These are phyloP conservation scores for Gomphus bonarii DNA, from an alignment of 1,284 basidiomycete genomes.

Conservation along the genomic window DNA sequence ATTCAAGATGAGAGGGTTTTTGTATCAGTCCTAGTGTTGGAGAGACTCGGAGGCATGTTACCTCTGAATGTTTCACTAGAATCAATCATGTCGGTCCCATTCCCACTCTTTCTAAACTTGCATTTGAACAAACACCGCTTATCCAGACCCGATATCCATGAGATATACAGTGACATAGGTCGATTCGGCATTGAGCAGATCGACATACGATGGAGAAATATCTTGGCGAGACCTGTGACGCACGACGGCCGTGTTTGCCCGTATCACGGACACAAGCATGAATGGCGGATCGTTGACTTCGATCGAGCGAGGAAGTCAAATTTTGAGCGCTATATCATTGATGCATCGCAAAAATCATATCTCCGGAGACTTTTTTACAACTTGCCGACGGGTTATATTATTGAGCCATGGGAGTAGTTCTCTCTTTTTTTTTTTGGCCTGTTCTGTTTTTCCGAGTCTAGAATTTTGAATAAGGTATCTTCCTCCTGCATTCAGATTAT, in stretches of 20 bases:
- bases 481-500: too few relatives aligned
- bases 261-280: neutral
- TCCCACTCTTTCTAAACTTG: neutral
- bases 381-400: neutral
- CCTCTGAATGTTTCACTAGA: neutral
- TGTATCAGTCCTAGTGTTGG: neutral
- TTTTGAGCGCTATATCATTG: neutral
- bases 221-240: neutral
- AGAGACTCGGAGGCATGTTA: neutral
- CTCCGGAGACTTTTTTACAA: neutral
- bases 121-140: neutral
- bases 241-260: neutral
- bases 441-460: too few relatives aligned
- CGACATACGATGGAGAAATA: neutral
- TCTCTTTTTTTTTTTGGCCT: too few relatives aligned
- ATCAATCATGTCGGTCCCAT: neutral
- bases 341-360: neutral
- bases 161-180: neutral
- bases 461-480: too few relatives aligned
- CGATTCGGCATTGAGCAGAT: neutral
- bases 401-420: neutral
- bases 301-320: neutral
- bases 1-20: neutral
- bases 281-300: neutral
- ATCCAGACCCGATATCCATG: neutral